These are phyloP conservation scores for Sporothrix pallida DNA, from an alignment of 2,329 filamentous ascomycete species.

Conservation along the genomic window DNA sequence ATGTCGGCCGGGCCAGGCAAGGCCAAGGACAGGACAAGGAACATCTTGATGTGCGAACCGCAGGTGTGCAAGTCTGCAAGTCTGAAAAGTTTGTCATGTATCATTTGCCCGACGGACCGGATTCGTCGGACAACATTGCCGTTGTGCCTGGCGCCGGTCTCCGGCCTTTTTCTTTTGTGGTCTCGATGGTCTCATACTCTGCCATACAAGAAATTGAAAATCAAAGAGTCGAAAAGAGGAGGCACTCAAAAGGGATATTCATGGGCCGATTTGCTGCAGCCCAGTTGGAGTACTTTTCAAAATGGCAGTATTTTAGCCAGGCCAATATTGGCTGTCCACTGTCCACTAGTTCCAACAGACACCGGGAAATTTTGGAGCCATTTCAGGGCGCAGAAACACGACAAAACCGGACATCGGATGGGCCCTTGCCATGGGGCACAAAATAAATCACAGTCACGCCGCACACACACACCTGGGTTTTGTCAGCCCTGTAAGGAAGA, in stretches of 20 bases:
- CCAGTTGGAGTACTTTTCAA: neutral
- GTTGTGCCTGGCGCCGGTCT: neutral
- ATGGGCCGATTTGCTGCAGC: conserved; percentile 10
- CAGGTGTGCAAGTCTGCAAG: neutral
- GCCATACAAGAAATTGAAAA: neutral
- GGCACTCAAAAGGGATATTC: neutral
- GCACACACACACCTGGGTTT: neutral
- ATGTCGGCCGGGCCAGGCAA: neutral
- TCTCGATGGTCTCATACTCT: neutral
- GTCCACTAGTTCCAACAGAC: neutral
- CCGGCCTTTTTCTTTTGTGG: neutral
- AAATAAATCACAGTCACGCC: neutral
- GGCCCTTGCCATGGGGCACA: neutral
- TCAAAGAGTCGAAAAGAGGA: neutral
- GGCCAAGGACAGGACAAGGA: neutral
- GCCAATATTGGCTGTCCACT: neutral
- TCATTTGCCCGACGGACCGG: neutral
- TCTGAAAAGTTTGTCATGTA: neutral
- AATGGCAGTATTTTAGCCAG: neutral
- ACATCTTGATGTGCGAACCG: neutral
- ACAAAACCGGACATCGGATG: neutral
- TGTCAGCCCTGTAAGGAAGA: conserved; percentile 26
- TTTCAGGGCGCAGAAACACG: neutral
- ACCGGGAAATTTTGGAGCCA: neutral
- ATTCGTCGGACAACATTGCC: too few relatives aligned